A percentile compares a stretch with the other conserved stretches of the same genome.
These are phyloP conservation scores for Sechiopsis laciniata DNA, from an alignment of 306 rosid genomes.

Conservation along the genomic window DNA sequence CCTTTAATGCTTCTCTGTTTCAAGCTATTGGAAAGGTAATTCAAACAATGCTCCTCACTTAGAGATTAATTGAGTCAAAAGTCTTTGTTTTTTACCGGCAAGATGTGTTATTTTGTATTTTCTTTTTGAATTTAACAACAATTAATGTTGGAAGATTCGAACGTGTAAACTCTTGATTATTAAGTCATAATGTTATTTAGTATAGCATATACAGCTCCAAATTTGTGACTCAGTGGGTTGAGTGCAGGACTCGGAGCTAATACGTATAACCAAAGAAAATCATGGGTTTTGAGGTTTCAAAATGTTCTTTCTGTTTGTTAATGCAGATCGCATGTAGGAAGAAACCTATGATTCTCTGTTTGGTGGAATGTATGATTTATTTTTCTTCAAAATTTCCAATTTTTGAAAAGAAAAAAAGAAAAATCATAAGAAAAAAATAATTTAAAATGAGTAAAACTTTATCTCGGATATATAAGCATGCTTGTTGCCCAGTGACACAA, in stretches of 20 bases:
- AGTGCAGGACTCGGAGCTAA: neutral
- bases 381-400: neutral
- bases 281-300: neutral
- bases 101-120: too few relatives aligned
- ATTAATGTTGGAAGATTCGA: too few relatives aligned
- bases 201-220: neutral
- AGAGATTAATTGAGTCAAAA: too few relatives aligned
- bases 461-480: too few relatives aligned
- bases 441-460: too few relatives aligned
- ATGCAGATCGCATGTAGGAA: constrained; percentile 3
- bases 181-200: too few relatives aligned
- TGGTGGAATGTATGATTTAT: neutral
- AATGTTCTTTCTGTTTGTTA: constrained; percentile 2
- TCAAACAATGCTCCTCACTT: constrained; percentile 2
- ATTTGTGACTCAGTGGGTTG: constrained; percentile 1
- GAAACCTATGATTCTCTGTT: neutral
- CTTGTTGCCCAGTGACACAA: too few relatives aligned
- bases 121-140: too few relatives aligned
- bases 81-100: too few relatives aligned
- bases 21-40: constrained; percentile 80
- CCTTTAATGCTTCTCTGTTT: constrained; percentile 81
- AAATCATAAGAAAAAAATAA: too few relatives aligned
- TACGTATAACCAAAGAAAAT: neutral
- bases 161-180: too few relatives aligned
- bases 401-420: neutral